Conservation (phyloP, 768 basidiomycete species). For the Mycena capillaripes region DNA sequence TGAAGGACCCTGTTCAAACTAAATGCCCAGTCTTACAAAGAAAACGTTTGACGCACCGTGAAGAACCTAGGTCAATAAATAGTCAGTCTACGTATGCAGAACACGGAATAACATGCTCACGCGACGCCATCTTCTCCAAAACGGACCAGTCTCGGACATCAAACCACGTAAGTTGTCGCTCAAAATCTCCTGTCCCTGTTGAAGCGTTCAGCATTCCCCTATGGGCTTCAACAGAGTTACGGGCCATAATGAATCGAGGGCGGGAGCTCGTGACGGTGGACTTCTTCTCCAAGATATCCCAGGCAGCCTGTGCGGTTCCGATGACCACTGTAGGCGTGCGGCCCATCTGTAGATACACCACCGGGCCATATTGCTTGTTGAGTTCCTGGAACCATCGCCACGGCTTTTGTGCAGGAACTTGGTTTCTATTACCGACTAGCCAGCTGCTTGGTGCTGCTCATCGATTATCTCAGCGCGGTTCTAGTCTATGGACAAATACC, state of each 20-base stretch:
- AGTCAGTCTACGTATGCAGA: not conserved
- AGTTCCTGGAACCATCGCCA: slow-evolving; percentile 65
- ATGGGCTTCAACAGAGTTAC: not conserved
- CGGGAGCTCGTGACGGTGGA: slow-evolving; percentile 64
- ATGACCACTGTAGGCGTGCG: slow-evolving; percentile 48
- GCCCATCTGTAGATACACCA: slow-evolving; percentile 10
- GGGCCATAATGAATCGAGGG: slow-evolving; percentile 62
- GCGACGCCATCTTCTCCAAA: slow-evolving; percentile 64
- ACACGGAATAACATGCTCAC: slow-evolving; percentile 38
- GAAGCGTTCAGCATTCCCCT: not conserved
- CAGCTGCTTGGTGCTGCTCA: slow-evolving; percentile 30
- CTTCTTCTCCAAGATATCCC: slow-evolving; percentile 63
- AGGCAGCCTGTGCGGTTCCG: slow-evolving; percentile 60
- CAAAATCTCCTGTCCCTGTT: slow-evolving; percentile 58
- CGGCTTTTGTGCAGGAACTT: slow-evolving; percentile 59
- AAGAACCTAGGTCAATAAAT: slow-evolving; percentile 48
- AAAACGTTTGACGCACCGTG: slow-evolving; percentile 41
- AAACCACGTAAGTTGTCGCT: slow-evolving; percentile 61
- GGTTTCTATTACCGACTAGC: slow-evolving; percentile 58
- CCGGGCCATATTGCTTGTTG: slow-evolving; percentile 59
- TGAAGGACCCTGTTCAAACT: slow-evolving; percentile 28
- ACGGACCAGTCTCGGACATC: slow-evolving; percentile 58
- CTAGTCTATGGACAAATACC: not conserved
- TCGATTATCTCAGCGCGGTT: not conserved
- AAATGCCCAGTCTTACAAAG: not conserved